Base-by-base conservation (phyloP, 805 yeast genomes). In the Lachancea cidri region DNA sequence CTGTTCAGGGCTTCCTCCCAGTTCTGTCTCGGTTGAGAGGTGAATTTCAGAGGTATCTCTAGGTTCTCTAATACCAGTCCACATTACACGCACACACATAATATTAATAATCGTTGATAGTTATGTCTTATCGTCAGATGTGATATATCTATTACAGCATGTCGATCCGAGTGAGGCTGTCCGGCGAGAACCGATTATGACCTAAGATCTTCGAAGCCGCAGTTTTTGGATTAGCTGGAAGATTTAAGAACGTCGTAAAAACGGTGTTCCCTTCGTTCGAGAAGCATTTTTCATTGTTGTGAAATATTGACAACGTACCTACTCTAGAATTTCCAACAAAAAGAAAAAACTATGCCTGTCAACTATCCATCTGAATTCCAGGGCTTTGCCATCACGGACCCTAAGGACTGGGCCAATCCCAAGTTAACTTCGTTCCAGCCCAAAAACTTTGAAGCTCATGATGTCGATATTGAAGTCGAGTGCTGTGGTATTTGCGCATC, bases 401-500 rank as follows among this genome's bases (percentile, higher is more conserved):
- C 72, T 41, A 60, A 66, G 16, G 72, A 73, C 49, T 77, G 81
- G 80, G 60, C 67, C 56, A 62, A 72, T 49, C 80, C 80, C 42
- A 73, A 72, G 54, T 64, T 71, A 44, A 70, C 71, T 36, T 58
- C 71, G 4, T 76, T 59, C 56, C 59, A 65, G 49, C 78, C 76
- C 49, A 76, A 76, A 59, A 47, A 53, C 15, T 64, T 73, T 35
- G 70, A 58, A 24, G 60, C 52, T 17, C 42, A 35, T 25, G 81
- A 76, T 48, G 69, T 77, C 33, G 79, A 74, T 46, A 67, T 77
- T 37, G 76, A 76, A 55, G 70, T 73, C 41, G 77, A 73, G 52
- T 72, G 75, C 45, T 75, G 80, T 58, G 82, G 82, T 50, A 63
- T 79, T 9, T 79, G 86, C 64, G 85, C 83, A 15, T 70, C 77